phyloP scores from a whole-genome alignment of 345 rosid genomes.

The Crucihimalaya himalaica region DNA sequence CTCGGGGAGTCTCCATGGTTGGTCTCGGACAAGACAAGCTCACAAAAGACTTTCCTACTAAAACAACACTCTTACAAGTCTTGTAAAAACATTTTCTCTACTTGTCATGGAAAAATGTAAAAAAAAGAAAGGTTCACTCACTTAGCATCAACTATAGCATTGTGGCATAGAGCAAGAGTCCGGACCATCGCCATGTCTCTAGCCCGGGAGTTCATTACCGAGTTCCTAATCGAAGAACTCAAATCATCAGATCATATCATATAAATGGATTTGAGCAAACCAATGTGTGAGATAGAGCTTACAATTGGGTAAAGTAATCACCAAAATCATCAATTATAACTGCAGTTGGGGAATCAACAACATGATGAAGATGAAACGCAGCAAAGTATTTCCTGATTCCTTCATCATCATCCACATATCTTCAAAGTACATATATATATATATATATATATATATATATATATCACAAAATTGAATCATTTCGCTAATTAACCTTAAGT shows the following conservation, averaged over 20 bases:
- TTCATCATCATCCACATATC: constrained; percentile 80
- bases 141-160: constrained; percentile 68
- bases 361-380: constrained; percentile 73
- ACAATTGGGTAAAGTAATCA: constrained; percentile 69
- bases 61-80: not conserved
- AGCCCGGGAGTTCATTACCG: constrained; percentile 66
- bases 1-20: constrained; percentile 71
- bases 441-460: too few relatives aligned
- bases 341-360: constrained; percentile 47
- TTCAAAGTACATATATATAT: constrained; percentile 14
- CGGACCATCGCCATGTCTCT: constrained; percentile 83
- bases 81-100: not conserved
- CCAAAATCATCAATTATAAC: constrained; percentile 82
- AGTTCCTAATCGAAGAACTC: constrained; percentile 41
- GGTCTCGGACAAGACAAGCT: constrained; percentile 68
- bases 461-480: not conserved
- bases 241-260: not conserved
- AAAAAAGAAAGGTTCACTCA: constrained; percentile 41
- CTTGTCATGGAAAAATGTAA: not conserved
- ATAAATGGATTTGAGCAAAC: not conserved
- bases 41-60: constrained; percentile 52
- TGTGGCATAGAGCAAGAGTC: constrained; percentile 70
- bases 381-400: constrained; percentile 77
- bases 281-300: not conserved
- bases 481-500: constrained; percentile 5